Evolutionary conservation across 148 eudicot genomes (phyloP).

Genomic region (Rhododendron molle): DNA sequence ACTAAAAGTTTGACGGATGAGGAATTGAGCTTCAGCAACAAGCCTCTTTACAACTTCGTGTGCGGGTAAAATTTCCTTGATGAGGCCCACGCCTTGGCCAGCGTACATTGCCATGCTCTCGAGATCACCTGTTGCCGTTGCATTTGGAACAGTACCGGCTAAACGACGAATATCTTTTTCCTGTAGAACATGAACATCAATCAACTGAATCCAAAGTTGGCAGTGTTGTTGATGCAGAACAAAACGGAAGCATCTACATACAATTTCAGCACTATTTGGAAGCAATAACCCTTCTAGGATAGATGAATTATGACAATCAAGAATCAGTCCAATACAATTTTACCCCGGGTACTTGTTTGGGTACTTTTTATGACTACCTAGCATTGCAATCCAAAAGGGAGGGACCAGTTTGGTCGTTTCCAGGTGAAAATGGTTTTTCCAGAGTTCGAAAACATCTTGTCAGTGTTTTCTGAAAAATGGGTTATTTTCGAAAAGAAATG

Average conservation of each 20-base stretch:
- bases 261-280: not conserved
- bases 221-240: not conserved
- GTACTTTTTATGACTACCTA: not conserved
- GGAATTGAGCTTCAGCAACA: slow-evolving; percentile 52
- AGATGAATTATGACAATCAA: not conserved
- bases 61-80: slow-evolving; percentile 73
- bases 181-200: slow-evolving; percentile 28
- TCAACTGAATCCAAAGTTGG: not conserved
- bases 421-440: not conserved
- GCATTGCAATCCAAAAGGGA: not conserved
- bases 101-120: slow-evolving; percentile 97
- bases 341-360: not conserved
- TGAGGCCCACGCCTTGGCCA: slow-evolving; percentile 82
- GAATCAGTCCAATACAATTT: not conserved
- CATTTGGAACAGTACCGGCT: slow-evolving; percentile 88
- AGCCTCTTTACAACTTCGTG: slow-evolving; percentile 59
- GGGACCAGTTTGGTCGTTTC: not conserved
- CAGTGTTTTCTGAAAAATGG: not conserved
- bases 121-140: slow-evolving; percentile 68
- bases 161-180: slow-evolving; percentile 69
- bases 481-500: not conserved
- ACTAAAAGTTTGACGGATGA: slow-evolving; percentile 42
- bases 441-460: not conserved
- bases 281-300: not conserved
- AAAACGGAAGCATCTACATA: not conserved